phyloP scores from a whole-genome alignment of 768 basidiomycete species.

The Trichaptum fuscoviolaceum region DNA sequence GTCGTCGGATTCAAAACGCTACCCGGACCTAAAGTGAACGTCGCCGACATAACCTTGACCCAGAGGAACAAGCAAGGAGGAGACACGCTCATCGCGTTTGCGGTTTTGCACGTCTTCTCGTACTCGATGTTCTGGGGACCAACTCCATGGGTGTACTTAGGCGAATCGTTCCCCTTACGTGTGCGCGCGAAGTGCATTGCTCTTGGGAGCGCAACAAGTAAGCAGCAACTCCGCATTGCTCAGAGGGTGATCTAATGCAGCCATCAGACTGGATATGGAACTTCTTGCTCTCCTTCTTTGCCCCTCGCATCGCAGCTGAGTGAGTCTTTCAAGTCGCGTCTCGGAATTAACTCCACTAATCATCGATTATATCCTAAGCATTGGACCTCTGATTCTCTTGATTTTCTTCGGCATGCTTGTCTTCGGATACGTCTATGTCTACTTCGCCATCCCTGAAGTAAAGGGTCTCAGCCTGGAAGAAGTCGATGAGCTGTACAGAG shows the following conservation, averaged over 20 bases:
- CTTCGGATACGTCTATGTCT: slow-evolving; percentile 68
- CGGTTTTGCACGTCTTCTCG: slow-evolving; percentile 68
- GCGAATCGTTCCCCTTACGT: slow-evolving; percentile 77
- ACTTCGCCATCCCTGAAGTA: slow-evolving; percentile 75
- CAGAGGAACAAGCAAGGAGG: slow-evolving; percentile 56
- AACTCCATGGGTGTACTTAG: slow-evolving; percentile 71
- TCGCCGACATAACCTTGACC: slow-evolving; percentile 40
- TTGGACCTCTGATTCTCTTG: slow-evolving; percentile 69
- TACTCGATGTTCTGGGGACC: slow-evolving; percentile 77
- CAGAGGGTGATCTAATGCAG: slow-evolving; percentile 8
- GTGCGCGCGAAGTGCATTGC: slow-evolving; percentile 76
- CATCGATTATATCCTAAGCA: slow-evolving; percentile 28
- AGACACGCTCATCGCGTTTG: slow-evolving; percentile 66
- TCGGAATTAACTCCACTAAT: background rate
- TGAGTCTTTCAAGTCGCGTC: slow-evolving; percentile 20
- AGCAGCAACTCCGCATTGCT: slow-evolving; percentile 14
- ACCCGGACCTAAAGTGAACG: slow-evolving; percentile 42
- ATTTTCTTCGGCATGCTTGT: slow-evolving; percentile 74
- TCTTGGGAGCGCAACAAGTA: slow-evolving; percentile 58
- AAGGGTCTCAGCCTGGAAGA: slow-evolving; percentile 74
- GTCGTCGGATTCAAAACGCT: slow-evolving; percentile 67
- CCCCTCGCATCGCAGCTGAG: slow-evolving; percentile 58
- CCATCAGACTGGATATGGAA: slow-evolving; percentile 63
- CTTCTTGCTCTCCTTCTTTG: slow-evolving; percentile 68
- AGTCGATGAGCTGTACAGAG: slow-evolving; percentile 71